Base-by-base conservation (phyloP, 164 flowering plant genomes). In the Liquidambar formosana region DNA sequence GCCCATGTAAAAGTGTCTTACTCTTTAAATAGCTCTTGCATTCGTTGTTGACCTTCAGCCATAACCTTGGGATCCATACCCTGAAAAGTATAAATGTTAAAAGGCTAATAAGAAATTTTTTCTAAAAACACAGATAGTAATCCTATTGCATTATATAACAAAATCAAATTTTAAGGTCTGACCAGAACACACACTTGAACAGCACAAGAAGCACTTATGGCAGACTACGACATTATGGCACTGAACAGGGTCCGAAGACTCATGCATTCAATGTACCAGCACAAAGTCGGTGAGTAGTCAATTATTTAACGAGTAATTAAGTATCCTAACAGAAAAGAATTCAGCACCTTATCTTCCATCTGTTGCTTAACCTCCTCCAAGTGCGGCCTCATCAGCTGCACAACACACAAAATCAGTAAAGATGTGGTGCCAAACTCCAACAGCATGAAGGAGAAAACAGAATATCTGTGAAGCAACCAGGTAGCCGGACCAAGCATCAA, bases 321-420 rank as follows among this genome's bases (percentile, higher is more conserved):
- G 41, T 26, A 26, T 28, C 47, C 12, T 11, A 25, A 26, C 10
- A 58, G n/a, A 65, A 54, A 6, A 47, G n/a, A 65, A 18, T 41
- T 3, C 10, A 46, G 66, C 81, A 94, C 98, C 84, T 43, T 65
- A 49, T 74, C 73, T 25, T 80, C 68, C 80, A 90, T 81, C 73
- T 87, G 78, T 54, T 79, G 69, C 66, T 73, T 86, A 45, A 92
- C 73, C 69, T 82, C 88, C 69, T 92, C 97, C 83, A 94, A 61
- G 10, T 70, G 82, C 33, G 97, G 97, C 67, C 94, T 87, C 82
- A 92, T 67, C 65, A 89, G 62, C 98, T 94, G 88, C 82, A 73
- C 12, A 52, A 46, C n/a, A 44, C 47, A 43, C 21, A 46, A 51
- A 65, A 52, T 14, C 59, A 64, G 25, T 12, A 48, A 43, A n/a